Evolutionary conservation across 2,329 filamentous ascomycete genomes (phyloP).

Genomic region (Talaromyces verruculosus): DNA sequence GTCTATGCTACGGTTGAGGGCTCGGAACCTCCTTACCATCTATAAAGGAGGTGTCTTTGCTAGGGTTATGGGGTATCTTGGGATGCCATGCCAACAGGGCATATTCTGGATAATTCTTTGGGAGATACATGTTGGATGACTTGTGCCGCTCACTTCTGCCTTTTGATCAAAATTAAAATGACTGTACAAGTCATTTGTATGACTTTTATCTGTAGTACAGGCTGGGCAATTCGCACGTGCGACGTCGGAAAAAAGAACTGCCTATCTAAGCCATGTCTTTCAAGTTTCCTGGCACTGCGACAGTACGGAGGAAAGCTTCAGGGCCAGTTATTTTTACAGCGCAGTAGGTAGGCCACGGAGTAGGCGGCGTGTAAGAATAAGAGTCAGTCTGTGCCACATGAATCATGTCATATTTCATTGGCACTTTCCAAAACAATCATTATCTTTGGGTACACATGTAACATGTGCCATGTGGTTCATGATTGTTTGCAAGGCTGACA

Average conservation of each 20-base stretch:
- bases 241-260: neutral
- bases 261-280: neutral
- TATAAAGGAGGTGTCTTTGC: neutral
- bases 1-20: neutral
- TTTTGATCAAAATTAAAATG: neutral
- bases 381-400: neutral
- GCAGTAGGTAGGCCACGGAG: too few relatives aligned
- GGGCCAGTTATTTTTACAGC: neutral
- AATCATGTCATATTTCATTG: neutral
- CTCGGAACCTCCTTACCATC: neutral
- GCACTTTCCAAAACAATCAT: neutral
- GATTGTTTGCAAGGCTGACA: conserved; percentile 1
- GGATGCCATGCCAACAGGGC: neutral
- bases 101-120: neutral
- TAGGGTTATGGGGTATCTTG: neutral
- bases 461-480: neutral
- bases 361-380: neutral
- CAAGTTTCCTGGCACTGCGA: neutral
- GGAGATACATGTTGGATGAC: neutral
- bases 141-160: neutral
- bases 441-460: neutral
- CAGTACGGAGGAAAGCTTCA: neutral
- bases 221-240: neutral
- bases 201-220: neutral
- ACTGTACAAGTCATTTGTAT: neutral